Evolutionary conservation across 106 monocot species (phyloP), one percentile per base, ranked within the genome.

Genomic region (Dioscorea alata): DNA sequence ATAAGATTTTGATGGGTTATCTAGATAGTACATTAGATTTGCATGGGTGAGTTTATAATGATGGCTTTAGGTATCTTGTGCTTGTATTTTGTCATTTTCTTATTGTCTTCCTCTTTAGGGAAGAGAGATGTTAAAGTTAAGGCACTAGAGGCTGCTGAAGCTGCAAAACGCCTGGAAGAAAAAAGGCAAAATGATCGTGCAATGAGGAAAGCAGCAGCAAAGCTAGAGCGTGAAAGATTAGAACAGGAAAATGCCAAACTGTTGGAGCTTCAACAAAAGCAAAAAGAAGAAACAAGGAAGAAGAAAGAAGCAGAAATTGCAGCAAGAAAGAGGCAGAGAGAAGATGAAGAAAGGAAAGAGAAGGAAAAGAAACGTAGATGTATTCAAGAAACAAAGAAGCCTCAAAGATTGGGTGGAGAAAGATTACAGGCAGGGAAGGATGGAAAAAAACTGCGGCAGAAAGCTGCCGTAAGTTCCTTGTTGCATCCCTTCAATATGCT

Each of bases 81-180:
- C 6, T 0, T 42, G 42, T 42, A 42, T 1, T 2, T 42, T 42
- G 42, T 42, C 28, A 1, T 28, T 42, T 10, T 42, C 42, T 42
- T 6, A 10, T 2, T 42, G 6, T 42, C 42, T 42, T 42, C 33
- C 21, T 33, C 54, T 83, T 50, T 24, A 97, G 96, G 77, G 33
- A 99, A 83, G 77, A 89, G 83, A 73, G 87, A 93, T 2, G 84
- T 92, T 16, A 99, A 82, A 82, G 89, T 99, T 52, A 92, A 92
- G 76, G 84, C 97, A 62, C 70, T 92, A 59, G 92, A 92, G 69
- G 87, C 83, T 73, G 92, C 97, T 33, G 97, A 99, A 75, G 79
- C 78, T 68, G 86, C 86, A 57, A 99, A 90, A 58, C 84, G 81
- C 35, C 73, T 90, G 54, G 83, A 82, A 78, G 86, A 83, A 70